Base-by-base conservation (phyloP, 495 filamentous ascomycete genomes). In the Glarea lozoyensis region DNA sequence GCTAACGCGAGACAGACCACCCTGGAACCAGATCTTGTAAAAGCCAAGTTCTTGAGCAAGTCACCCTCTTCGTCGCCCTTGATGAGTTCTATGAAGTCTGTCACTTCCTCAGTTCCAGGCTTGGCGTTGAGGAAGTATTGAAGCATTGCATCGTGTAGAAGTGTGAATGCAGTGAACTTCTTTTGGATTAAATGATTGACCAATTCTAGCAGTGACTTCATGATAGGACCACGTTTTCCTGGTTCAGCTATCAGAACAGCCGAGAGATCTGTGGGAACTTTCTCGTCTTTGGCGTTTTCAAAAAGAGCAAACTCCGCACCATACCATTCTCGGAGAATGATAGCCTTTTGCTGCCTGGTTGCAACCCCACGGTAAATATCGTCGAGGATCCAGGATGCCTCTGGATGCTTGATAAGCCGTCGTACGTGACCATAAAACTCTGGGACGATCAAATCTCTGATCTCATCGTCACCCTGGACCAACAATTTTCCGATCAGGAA, bases 111-210 rank as follows among this genome's bases (percentile, higher is more conserved):
- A 52, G 76, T 84, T 15, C 81, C 86, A 10, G 77, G 68, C 37
- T 80, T 82, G 34, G 79, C 75, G 56, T 83, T 88, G 35, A 86
- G 70, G 64, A 88, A 92, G 60, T 96, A 97, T 57, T 99, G 88
- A 36, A 96, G 75, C 90, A 97, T 94, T 16, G 92, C 93, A 50
- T 93, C 90, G 60, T 99, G 93, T 4, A 97, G 73, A 69, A 97
- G 89, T 1, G 88, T 94, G 62, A 97, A 99, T 5, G 84, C 88
- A 11, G 88, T 90, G 52, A 86, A 77, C 65, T 93, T 88, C 73
- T 99, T 99, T 66, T 96, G 88, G 40, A 96, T 71, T 17, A 97
- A 75, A 43, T 81, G 75, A 60, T 95, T 94, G 65, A 89, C 86
- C 53, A 94, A 69, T 48, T 89, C 83, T 48, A 79, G 73, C 25